Evolutionary conservation across 2,329 filamentous ascomycete species (phyloP).

Genomic region (Arthroderma sp.): DNA sequence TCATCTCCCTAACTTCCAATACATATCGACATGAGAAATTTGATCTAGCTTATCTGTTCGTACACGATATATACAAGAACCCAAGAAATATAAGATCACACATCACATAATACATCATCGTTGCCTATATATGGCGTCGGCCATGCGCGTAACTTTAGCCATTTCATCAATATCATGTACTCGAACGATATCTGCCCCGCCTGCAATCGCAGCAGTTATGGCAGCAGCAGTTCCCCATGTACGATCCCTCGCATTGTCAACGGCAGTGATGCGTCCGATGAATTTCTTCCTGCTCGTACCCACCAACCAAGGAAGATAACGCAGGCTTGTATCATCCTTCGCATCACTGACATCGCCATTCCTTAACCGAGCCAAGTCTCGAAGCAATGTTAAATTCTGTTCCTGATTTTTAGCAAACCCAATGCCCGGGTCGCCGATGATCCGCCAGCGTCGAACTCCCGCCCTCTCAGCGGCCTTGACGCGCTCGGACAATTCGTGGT

Average conservation of each 20-base stretch:
- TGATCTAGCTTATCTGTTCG: too few relatives aligned
- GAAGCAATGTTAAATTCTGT: slow-evolving; percentile 72
- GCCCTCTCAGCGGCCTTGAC: slow-evolving; percentile 64
- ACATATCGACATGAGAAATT: too few relatives aligned
- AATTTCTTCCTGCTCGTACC: slow-evolving; percentile 85
- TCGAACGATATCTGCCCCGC: slow-evolving; percentile 80
- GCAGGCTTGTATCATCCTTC: slow-evolving; percentile 18
- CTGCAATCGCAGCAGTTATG: slow-evolving; percentile 70
- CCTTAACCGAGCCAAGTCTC: slow-evolving; percentile 51
- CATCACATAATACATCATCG: too few relatives aligned
- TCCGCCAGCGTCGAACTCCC: slow-evolving; percentile 82
- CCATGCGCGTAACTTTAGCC: slow-evolving; percentile 69
- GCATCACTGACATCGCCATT: neutral
- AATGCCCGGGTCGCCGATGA: slow-evolving; percentile 84
- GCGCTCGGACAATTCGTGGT: slow-evolving; percentile 53
- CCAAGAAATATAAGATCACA: too few relatives aligned
- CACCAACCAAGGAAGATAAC: slow-evolving; percentile 73
- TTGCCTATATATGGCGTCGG: slow-evolving; percentile 53
- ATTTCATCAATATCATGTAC: slow-evolving; percentile 88
- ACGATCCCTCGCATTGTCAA: slow-evolving; percentile 54
- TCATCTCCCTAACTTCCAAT: too few relatives aligned
- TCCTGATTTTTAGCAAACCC: slow-evolving; percentile 77
- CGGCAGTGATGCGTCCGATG: slow-evolving; percentile 68
- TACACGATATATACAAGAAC: too few relatives aligned
- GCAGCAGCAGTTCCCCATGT: slow-evolving; percentile 79